These are phyloP conservation scores for Daldinia eschscholtzii DNA, from an alignment of 2,329 filamentous ascomycete genomes.

Conservation along the genomic window DNA sequence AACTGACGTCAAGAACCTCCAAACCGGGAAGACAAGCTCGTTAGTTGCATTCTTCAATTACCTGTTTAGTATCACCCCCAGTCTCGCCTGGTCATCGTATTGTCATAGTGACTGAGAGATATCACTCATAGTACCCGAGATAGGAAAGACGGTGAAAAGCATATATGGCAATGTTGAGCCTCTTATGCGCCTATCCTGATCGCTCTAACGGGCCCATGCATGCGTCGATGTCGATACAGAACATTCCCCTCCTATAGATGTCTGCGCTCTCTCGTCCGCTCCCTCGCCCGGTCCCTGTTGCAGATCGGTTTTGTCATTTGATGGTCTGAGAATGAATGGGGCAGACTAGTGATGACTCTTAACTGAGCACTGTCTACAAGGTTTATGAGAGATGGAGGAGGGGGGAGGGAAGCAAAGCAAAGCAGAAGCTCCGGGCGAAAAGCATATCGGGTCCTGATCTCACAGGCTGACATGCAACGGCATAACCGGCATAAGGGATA, in stretches of 20 bases:
- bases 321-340: conserved; percentile 8
- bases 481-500: conserved; percentile 16
- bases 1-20: conserved; percentile 37
- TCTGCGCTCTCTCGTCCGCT: background rate
- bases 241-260: background rate
- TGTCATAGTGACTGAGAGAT: conserved; percentile 29
- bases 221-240: conserved; percentile 12
- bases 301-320: conserved; percentile 15
- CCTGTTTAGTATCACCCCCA: conserved; percentile 28
- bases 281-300: conserved; percentile 17
- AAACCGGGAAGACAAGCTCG: conserved; percentile 29
- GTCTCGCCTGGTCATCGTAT: conserved; percentile 7
- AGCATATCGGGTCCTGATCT: conserved; percentile 40
- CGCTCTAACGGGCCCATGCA: conserved; percentile 6
- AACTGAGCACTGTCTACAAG: conserved; percentile 13
- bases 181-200: conserved; percentile 5
- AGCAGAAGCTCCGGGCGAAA: conserved; percentile 24
- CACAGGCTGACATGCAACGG: conserved; percentile 37
- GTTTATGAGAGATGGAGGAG: conserved; percentile 10
- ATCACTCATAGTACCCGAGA: conserved; percentile 19
- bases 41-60: conserved; percentile 29
- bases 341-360: conserved; percentile 9
- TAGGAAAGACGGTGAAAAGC: conserved; percentile 14
- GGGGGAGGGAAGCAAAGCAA: conserved; percentile 6
- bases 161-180: conserved; percentile 22